Percentiles rank a stretch among this genome's conserved stretches.
These are phyloP conservation scores for Pseudocercospora vitis DNA, from an alignment of 2,329 filamentous ascomycete genomes.

Conservation along the genomic window DNA sequence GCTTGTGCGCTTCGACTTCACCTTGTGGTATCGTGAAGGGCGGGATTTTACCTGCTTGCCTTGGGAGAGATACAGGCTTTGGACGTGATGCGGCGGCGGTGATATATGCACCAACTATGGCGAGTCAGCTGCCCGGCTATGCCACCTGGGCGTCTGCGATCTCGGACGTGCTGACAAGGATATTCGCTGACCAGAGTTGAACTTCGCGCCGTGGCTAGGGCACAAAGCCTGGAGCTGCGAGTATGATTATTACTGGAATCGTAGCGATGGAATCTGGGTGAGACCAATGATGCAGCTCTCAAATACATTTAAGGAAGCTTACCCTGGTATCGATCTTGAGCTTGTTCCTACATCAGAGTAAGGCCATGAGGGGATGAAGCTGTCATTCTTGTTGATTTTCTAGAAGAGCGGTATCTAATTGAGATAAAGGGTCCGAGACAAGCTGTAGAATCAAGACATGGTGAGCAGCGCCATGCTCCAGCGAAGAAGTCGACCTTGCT, in stretches of 20 bases:
- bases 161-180: conserved; percentile 6
- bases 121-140: neutral
- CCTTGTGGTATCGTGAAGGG: no score
- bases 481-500: no score
- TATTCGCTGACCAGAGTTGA: neutral
- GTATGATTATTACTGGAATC: neutral
- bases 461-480: no score
- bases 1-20: neutral
- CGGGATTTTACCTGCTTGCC: no score
- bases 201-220: neutral
- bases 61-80: neutral
- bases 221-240: neutral
- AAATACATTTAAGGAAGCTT: neutral
- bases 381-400: no score
- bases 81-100: neutral
- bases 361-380: no score
- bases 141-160: neutral
- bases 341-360: no score
- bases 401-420: no score
- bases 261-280: neutral
- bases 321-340: neutral
- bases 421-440: no score
- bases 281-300: neutral
- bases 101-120: neutral
- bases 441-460: no score